Percentiles rank a stretch among this genome's conserved stretches.
phyloP scores from a whole-genome alignment of 371 early-diverging fungal genomes.

The Actinomortierella wolfii region DNA sequence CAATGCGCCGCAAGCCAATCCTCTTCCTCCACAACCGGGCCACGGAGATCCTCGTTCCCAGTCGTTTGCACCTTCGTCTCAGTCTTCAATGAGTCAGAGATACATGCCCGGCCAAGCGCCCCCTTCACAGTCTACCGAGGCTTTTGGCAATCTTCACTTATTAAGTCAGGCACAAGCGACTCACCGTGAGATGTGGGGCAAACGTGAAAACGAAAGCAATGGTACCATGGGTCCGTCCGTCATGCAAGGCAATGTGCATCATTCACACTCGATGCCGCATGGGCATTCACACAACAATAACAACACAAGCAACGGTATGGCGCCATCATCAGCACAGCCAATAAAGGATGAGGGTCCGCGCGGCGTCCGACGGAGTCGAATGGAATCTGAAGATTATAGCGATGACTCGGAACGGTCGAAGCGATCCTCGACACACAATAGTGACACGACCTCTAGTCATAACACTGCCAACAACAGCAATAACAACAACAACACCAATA shows the following conservation, averaged over 20 bases:
- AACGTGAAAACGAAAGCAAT: conserved; percentile 26
- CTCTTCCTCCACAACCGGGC: conserved; percentile 7
- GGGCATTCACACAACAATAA: conserved; percentile 8
- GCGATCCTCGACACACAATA: conserved; percentile 14
- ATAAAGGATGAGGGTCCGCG: conserved; percentile 18
- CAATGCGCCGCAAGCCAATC: conserved; percentile 2
- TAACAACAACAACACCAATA: conserved; percentile 21
- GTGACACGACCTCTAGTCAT: conserved; percentile 5
- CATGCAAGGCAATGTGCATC: not conserved
- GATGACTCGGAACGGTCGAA: conserved; percentile 34
- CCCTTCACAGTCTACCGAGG: conserved; percentile 10
- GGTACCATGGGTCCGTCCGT: conserved; percentile 4
- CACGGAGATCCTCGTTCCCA: conserved; percentile 4
- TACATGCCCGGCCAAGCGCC: conserved; percentile 17
- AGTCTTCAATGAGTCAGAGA: conserved; percentile 16
- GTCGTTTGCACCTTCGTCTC: conserved; percentile 6
- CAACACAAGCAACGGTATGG: conserved; percentile 15
- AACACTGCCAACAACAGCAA: not conserved
- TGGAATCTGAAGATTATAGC: conserved; percentile 17
- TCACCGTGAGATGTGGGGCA: conserved; percentile 31
- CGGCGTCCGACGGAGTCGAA: conserved; percentile 19
- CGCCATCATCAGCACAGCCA: conserved; percentile 9
- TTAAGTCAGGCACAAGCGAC: conserved; percentile 31
- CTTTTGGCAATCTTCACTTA: conserved; percentile 29
- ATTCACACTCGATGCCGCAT: conserved; percentile 6